Base-by-base conservation (phyloP, 805 yeast genomes). In the Monosporozyma servazzii region DNA sequence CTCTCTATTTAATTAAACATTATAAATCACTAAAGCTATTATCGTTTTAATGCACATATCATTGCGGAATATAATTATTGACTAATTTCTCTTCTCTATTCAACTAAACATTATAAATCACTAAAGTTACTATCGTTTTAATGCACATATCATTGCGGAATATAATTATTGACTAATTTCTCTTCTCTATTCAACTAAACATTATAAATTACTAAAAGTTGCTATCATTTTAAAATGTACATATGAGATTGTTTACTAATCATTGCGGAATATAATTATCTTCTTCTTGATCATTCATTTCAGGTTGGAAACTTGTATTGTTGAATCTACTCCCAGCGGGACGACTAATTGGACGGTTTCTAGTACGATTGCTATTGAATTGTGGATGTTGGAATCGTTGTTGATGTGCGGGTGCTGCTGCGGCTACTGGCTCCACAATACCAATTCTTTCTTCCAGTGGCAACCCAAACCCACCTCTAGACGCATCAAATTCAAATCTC, bases 401-500 rank as follows among this genome's bases (percentile, higher is more conserved):
- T 54, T 57, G 55, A 5, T 25, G 27, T 25, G n/a, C n/a, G n/a
- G n/a, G n/a, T 25, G 27, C 27, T 25, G 27, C 7, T 5, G 27
- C 7, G 27, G 27, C n/a, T 53, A 1, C 59, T 39, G 44, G 44
- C 4, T 41, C 29, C 8, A 21, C 29, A 27, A 20, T 8, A 51
- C 65, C 67, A 39, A 59, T 61, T 33, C 67, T 60, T 36, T 66
- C 69, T 43, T 67, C 68, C 41, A 67, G 58, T 43, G 73, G 68
- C 15, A 71, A 67, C n/a, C 77, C 70, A 56, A 69, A 69, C 2
- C 77, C 77, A 52, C 76, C 77, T 52, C 79, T 62, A 21, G 71
- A 71, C 2, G 77, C 74, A 51, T 77, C 78, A 58, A 77, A 71
- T 57, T 75, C 78, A 49, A 74, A 75, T 61, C 78, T 69, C 55